phyloP scores from a whole-genome alignment of 345 rosid species.

The Camelina hispida region DNA sequence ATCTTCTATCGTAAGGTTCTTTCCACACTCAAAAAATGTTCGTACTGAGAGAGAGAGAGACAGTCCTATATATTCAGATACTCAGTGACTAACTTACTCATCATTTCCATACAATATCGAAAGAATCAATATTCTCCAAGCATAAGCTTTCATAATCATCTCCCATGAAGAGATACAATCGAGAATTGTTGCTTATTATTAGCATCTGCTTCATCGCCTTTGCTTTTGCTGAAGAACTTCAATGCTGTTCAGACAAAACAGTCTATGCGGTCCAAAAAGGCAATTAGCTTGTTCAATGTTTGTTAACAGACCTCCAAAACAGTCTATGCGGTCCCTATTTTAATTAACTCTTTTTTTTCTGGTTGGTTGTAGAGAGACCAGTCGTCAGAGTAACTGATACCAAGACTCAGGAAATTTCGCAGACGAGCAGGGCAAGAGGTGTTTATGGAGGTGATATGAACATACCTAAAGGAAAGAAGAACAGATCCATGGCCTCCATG shows the following conservation, averaged over 20 bases:
- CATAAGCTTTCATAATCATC: background rate
- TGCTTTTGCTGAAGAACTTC: conserved; percentile 26
- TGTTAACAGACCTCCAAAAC: background rate
- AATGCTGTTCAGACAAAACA: conserved; percentile 4
- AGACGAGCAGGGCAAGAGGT: conserved; percentile 30
- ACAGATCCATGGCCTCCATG: conserved; percentile 20
- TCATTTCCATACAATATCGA: conserved; percentile 7
- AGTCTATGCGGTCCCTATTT: too few species aligned
- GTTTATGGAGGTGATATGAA: conserved; percentile 29
- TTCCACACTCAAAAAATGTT: background rate
- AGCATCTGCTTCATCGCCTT: conserved; percentile 25
- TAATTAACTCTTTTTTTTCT: background rate
- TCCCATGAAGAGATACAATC: conserved; percentile 21
- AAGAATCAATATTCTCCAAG: conserved; percentile 5
- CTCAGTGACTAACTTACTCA: conserved; percentile 17
- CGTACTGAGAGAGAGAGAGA: background rate
- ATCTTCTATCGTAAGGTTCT: conserved; percentile 25
- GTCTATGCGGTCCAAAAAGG: conserved; percentile 19
- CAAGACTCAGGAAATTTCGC: conserved; percentile 26
- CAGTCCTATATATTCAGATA: conserved; percentile 20
- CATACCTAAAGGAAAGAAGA: conserved; percentile 38
- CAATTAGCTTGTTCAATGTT: conserved; percentile 4
- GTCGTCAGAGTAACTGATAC: background rate
- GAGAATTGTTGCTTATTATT: conserved; percentile 16
- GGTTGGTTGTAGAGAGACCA: conserved; percentile 15